Base-by-base conservation (phyloP, 2,329 filamentous ascomycete genomes). In the Neonectria ditissima region DNA sequence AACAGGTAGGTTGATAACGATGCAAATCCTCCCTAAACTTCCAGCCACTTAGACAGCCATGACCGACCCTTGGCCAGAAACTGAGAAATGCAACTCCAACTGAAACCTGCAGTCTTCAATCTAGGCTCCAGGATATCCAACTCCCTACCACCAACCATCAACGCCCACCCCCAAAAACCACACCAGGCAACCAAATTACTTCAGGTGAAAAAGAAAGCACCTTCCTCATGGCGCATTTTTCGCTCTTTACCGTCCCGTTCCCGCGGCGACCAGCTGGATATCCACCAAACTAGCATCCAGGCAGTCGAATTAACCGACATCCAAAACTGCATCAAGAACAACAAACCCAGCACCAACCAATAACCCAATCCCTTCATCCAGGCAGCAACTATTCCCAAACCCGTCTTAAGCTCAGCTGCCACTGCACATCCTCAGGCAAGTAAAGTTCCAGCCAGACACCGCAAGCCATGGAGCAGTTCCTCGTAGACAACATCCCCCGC, bases 401-500 rank as follows among this genome's bases (percentile, higher is more conserved):
- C 37, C 37, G 37, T 41, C 8, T 9, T 18, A 50, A n/a, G 16
- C 24, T n/a, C 26, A 32, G 16, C n/a, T 13, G 10, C 14, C 14
- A 16, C 34, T 37, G 3, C 14, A 37, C 37, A 8, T 41, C 37
- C 37, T 41, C 37, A 20, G 37, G 37, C 37, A 18, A 41, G 14
- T n/a, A n/a, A n/a, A n/a, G 28, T 45, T 26, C 14, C 13, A 16
- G 22, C 20, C 37, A 47, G 3, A 10, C 13, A 32, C 6, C 30
- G 5, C 32, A 28, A 32, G 14, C 32, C 10, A 78, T 78, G 77
- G 77, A 80, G 34, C 69, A 77, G 56, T 79, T 75, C 53, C 55
- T 76, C 45, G 56, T 78, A 10, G 72, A 77, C 16, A 70, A 79
- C 48, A 68, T 70, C 22, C 67, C 69, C 13, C 72, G 71, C 43